These are phyloP conservation scores for Dendrothele bispora DNA, from an alignment of 768 basidiomycete species.

Conservation along the genomic window DNA sequence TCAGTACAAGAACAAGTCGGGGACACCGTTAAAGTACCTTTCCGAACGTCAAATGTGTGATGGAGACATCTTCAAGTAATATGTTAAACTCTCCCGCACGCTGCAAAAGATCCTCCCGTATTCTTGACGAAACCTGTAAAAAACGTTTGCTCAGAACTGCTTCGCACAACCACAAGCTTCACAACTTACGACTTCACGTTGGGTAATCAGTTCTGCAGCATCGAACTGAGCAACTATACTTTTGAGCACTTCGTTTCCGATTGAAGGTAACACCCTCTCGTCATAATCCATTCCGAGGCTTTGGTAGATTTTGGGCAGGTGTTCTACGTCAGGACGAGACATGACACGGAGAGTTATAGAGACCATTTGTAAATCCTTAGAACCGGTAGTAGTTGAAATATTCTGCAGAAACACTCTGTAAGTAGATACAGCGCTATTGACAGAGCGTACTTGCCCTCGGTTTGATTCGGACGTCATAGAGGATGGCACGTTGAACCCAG, in stretches of 20 bases:
- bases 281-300: conserved; percentile 95
- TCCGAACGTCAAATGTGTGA: conserved; percentile 88
- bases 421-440: background rate
- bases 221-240: conserved; percentile 98
- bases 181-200: conserved; percentile 87
- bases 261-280: conserved; percentile 95
- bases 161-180: background rate
- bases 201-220: conserved; percentile 94
- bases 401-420: conserved; percentile 52
- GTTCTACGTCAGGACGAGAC: conserved; percentile 85
- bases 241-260: conserved; percentile 97
- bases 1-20: conserved; percentile 5
- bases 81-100: conserved; percentile 97
- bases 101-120: conserved; percentile 88
- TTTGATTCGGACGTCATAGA: conserved; percentile 97
- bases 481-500: conserved; percentile 93
- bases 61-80: conserved; percentile 94
- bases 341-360: conserved; percentile 95
- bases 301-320: conserved; percentile 93
- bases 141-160: conserved; percentile 4
- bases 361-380: conserved; percentile 98
- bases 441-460: conserved; percentile 64
- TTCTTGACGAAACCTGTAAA: conserved; percentile 82
- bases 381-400: conserved; percentile 98
- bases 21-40: conserved; percentile 48